phyloP scores from a whole-genome alignment of 768 basidiomycete genomes.

The Kwoniella sp. region DNA sequence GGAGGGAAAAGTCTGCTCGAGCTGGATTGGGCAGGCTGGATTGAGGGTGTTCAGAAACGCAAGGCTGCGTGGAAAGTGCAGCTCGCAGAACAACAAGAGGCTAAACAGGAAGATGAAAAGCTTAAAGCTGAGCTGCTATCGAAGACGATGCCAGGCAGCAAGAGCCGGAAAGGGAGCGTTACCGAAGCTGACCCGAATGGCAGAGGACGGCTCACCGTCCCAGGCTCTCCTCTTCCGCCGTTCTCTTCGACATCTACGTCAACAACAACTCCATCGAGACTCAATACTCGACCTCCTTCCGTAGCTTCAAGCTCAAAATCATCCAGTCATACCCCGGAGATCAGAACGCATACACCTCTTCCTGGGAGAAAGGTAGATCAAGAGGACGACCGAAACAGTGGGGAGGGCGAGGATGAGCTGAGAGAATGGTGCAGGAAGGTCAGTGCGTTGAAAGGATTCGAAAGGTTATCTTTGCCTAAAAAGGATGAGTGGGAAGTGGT shows the following conservation, averaged over 20 bases:
- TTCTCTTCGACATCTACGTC: neutral
- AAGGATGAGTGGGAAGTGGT: slow-evolving; percentile 44
- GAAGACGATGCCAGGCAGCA: neutral
- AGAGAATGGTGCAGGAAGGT: slow-evolving; percentile 17
- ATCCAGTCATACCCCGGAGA: neutral
- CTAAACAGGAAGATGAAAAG: neutral
- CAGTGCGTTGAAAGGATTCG: slow-evolving; percentile 12
- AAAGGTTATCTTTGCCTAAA: slow-evolving; percentile 2
- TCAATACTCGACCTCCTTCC: slow-evolving; percentile 10
- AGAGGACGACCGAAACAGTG: neutral
- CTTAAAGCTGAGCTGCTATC: neutral
- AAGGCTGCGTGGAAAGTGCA: slow-evolving; percentile 26
- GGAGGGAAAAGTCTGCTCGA: slow-evolving; percentile 24
- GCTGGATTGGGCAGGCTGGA: slow-evolving; percentile 35
- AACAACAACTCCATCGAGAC: slow-evolving; percentile 2
- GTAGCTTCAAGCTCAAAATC: slow-evolving; percentile 13
- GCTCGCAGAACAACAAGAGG: neutral
- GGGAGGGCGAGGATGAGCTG: neutral
- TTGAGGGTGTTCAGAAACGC: slow-evolving; percentile 16
- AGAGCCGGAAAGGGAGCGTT: neutral
- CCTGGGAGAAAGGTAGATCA: neutral
- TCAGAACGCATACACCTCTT: neutral
- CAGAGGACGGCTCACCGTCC: neutral
- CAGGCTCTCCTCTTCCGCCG: slow-evolving; percentile 9
- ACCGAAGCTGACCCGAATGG: neutral